A percentile compares a stretch with the other conserved stretches of the same genome.
Evolutionary conservation across 1,139 yeast genomes (phyloP).

Genomic region (Magnusiomyces ingens): DNA sequence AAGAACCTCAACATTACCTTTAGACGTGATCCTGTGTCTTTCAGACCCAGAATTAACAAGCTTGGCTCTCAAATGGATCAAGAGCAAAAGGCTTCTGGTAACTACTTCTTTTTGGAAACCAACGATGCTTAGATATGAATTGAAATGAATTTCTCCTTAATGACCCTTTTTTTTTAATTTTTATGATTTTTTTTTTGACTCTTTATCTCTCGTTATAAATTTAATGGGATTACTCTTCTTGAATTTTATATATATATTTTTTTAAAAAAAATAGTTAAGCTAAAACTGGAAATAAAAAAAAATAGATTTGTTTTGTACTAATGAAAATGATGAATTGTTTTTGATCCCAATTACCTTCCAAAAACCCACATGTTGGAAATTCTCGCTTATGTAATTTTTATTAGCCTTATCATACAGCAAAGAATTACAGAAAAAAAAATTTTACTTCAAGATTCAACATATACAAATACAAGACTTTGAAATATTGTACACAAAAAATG

Average conservation of each 20-base stretch:
- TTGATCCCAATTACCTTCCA: no score
- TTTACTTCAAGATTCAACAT: no score
- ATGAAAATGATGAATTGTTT: no score
- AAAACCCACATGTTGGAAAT: no score
- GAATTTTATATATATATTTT: not conserved
- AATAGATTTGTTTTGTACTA: not conserved
- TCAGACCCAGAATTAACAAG: slow-evolving; percentile 97
- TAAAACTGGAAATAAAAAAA: not conserved
- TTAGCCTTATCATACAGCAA: no score
- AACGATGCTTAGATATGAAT: slow-evolving; percentile 30
- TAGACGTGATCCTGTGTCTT: slow-evolving; percentile 97
- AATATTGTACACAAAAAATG: no score
- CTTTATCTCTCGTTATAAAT: no score
- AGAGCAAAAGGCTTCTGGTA: slow-evolving; percentile 87
- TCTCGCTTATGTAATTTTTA: no score
- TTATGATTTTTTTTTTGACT: not conserved
- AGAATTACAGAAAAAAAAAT: no score
- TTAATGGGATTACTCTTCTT: not conserved
- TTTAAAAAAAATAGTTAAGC: not conserved
- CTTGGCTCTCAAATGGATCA: slow-evolving; percentile 97
- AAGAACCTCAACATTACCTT: slow-evolving; percentile 95
- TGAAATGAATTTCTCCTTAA: not conserved
- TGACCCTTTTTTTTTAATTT: slow-evolving; percentile 1
- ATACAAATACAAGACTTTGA: no score
- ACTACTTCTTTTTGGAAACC: slow-evolving; percentile 88